These are phyloP conservation scores for Diaporthe caulivora DNA, from an alignment of 2,329 filamentous ascomycete genomes.

Conservation along the genomic window DNA sequence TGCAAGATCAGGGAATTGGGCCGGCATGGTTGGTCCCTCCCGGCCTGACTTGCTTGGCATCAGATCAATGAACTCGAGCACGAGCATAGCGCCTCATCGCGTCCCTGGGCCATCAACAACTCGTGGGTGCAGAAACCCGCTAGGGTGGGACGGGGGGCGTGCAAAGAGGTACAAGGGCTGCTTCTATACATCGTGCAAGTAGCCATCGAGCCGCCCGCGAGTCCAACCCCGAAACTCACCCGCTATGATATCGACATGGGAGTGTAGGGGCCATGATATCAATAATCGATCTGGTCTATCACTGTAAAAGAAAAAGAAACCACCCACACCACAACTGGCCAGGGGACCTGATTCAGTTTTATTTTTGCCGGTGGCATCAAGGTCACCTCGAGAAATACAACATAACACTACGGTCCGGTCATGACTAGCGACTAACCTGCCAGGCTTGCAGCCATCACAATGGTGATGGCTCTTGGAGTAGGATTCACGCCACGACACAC, in stretches of 20 bases:
- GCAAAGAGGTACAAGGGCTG: no score
- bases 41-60: slow-evolving; percentile 19
- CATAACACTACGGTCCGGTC: slow-evolving; percentile 8
- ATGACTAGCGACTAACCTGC: slow-evolving; percentile 24
- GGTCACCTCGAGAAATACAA: slow-evolving; percentile 5
- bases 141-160: neutral
- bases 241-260: slow-evolving; percentile 14
- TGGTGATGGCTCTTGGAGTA: slow-evolving; percentile 4
- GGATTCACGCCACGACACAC: slow-evolving; percentile 26
- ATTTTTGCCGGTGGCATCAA: slow-evolving; percentile 5
- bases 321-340: neutral
- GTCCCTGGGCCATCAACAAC: neutral
- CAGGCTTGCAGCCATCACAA: neutral
- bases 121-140: neutral
- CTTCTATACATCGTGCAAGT: neutral
- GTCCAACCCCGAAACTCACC: slow-evolving; percentile 13
- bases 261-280: slow-evolving; percentile 19
- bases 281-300: neutral
- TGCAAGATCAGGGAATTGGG: slow-evolving; percentile 32
- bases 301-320: neutral
- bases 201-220: neutral
- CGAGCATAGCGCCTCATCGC: neutral
- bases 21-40: slow-evolving; percentile 10
- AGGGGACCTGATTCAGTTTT: neutral
- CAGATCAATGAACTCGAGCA: slow-evolving; percentile 21